These are phyloP conservation scores for Phytophthora pseudosyringae DNA, from an alignment of 352 stramenopile genomes.

Conservation along the genomic window DNA sequence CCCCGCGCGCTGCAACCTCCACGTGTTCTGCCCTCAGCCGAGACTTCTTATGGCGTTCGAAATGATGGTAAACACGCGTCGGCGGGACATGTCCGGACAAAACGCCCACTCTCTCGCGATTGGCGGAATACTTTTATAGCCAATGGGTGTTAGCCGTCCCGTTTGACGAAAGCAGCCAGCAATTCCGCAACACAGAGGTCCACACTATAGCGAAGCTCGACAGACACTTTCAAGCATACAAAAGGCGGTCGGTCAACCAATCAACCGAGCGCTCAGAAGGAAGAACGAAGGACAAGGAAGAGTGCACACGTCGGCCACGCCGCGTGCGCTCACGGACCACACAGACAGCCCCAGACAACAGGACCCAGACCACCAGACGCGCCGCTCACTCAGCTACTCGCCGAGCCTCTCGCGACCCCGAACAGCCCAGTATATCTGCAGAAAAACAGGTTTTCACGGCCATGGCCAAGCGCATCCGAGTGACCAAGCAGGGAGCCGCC, in stretches of 20 bases:
- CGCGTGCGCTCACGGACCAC: slow-evolving; percentile 6
- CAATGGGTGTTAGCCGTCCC: slow-evolving; percentile 12
- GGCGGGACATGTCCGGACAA: slow-evolving; percentile 3
- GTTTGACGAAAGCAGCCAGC: slow-evolving; percentile 12
- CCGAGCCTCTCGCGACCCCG: background rate
- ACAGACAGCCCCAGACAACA: slow-evolving; percentile 8
- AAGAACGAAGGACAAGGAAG: slow-evolving; percentile 30
- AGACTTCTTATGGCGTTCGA: slow-evolving; percentile 2
- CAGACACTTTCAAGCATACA: slow-evolving; percentile 30
- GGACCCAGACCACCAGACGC: slow-evolving; percentile 12
- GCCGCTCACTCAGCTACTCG: slow-evolving; percentile 2
- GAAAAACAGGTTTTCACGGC: slow-evolving; percentile 15
- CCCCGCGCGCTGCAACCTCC: background rate
- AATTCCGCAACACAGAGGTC: slow-evolving; percentile 22
- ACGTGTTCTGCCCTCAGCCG: background rate
- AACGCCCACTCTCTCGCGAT: slow-evolving; percentile 7
- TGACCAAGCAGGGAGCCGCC: slow-evolving; percentile 35
- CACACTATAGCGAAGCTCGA: slow-evolving; percentile 16
- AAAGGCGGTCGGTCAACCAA: slow-evolving; percentile 44
- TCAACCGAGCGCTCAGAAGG: slow-evolving; percentile 40
- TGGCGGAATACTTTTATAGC: slow-evolving; percentile 23
- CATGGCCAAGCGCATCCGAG: slow-evolving; percentile 78
- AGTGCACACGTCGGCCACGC: slow-evolving; percentile 24
- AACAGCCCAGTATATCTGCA: slow-evolving; percentile 17
- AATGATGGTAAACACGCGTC: slow-evolving; percentile 7